Conservation (phyloP, 345 rosid genomes). For the Ricinus communis region DNA sequence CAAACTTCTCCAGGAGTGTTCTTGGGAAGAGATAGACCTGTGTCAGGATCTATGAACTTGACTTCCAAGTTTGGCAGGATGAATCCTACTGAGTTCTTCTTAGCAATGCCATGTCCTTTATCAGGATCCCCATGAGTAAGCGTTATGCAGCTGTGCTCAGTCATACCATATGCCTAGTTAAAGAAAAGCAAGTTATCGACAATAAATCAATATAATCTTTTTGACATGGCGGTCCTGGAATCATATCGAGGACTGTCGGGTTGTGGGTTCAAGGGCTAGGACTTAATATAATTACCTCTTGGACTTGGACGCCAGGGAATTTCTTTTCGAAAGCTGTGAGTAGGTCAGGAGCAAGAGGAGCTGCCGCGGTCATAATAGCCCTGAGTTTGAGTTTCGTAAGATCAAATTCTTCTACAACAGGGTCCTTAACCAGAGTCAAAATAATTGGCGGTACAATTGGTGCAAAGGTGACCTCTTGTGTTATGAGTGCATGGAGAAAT, state of each 20-base stretch:
- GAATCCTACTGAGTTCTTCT: slow-evolving; percentile 86
- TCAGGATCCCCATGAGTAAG: slow-evolving; percentile 70
- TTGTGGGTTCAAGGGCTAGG: too few relatives aligned
- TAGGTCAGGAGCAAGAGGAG: slow-evolving; percentile 84
- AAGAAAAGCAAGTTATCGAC: too few relatives aligned
- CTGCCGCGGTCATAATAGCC: slow-evolving; percentile 89
- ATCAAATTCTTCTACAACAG: slow-evolving; percentile 81
- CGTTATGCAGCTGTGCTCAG: slow-evolving; percentile 97
- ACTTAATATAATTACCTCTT: slow-evolving; percentile 50
- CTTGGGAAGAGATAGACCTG: slow-evolving; percentile 60
- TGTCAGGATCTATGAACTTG: slow-evolving; percentile 85
- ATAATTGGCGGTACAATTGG: slow-evolving; percentile 93
- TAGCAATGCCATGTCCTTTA: slow-evolving; percentile 50
- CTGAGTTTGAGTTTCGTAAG: slow-evolving; percentile 71
- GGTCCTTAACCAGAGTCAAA: slow-evolving; percentile 72
- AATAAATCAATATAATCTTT: too few relatives aligned
- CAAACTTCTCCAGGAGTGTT: slow-evolving; percentile 82
- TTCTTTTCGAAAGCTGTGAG: slow-evolving; percentile 61
- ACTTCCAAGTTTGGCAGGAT: slow-evolving; percentile 82
- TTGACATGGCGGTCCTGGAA: too few relatives aligned
- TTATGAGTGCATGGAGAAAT: slow-evolving; percentile 62
- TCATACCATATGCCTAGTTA: slow-evolving; percentile 83
- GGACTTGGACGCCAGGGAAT: slow-evolving; percentile 82
- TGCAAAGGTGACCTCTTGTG: slow-evolving; percentile 78
- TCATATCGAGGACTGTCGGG: too few relatives aligned